Evolutionary conservation across 1,284 basidiomycete species (phyloP), one percentile per base, ranked within the genome.

Genomic region (Mrakiaceae sp.): DNA sequence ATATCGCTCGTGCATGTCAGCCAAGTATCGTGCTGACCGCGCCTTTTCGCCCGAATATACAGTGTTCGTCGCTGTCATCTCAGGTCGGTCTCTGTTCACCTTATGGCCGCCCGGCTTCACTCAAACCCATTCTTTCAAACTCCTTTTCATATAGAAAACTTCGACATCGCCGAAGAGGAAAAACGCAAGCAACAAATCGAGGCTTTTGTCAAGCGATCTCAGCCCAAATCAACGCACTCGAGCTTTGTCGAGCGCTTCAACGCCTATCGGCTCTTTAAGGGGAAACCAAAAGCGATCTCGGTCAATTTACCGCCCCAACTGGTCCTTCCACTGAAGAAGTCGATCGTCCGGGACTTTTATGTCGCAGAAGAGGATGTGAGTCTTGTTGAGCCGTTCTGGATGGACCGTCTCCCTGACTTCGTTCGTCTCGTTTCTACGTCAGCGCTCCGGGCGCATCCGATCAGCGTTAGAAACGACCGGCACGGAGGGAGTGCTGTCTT

Each of bases 171-270:
- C 0, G 95, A 98, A 72, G 90, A 95, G 57, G 53, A 5, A 8
- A 97, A 96, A 78, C 84, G 87, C 64, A 83, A 84, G 57, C 83
- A 87, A 69, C 95, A 98, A 75, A 84, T 88, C 7, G 85, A 81
- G 59, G 75, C 76, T 64, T 75, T 84, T 69, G 75, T 81, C 42
- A 75, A 76, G 50, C 76, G 76, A 50, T 70, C 78, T 5, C 78
- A 79, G 64, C 78, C 74, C 2, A 74, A 67, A 66, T 74, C 72
- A 8, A 74, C 69, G 4, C 77, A 79, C 46, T 78, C 81, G 27
- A 79, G 80, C 27, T 95, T 90, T 90, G 74, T 91, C 53, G 83
- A 85, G 62, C 80, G 79, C 59, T 75, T 94, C 49, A 97, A 98
- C 73, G 95, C 94, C 0, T 98, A 98, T 75, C 82, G 87, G 16